phyloP scores from a whole-genome alignment of 805 yeast genomes.

The Peterozyma xylosa region DNA sequence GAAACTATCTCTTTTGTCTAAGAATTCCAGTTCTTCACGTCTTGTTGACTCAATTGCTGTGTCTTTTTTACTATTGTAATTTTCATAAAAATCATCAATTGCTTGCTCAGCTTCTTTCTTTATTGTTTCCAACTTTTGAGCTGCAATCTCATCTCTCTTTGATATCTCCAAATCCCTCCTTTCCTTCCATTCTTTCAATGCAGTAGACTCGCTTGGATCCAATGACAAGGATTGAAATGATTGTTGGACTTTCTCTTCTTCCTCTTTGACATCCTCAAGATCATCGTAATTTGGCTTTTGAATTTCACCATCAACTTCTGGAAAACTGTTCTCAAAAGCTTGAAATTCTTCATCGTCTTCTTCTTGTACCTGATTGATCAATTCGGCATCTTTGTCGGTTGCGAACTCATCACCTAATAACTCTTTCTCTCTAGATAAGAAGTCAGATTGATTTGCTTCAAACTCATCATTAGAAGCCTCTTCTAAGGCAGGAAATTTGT shows the following conservation, averaged over 20 bases:
- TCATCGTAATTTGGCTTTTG: constrained; percentile 19
- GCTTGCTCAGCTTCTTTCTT: constrained; percentile 72
- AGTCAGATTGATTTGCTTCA: constrained; percentile 41
- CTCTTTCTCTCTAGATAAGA: constrained; percentile 62
- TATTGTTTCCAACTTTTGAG: constrained; percentile 55
- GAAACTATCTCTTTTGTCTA: constrained; percentile 65
- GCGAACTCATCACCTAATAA: constrained; percentile 65
- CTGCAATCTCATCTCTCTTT: constrained; percentile 69
- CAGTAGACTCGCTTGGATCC: constrained; percentile 44
- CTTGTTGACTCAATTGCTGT: constrained; percentile 54
- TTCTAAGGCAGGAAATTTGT: constrained; percentile 68
- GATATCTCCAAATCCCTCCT: constrained; percentile 72
- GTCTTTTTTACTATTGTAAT: constrained; percentile 79
- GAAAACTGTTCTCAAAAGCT: constrained; percentile 60
- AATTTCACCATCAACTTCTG: constrained; percentile 38
- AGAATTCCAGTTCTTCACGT: constrained; percentile 62
- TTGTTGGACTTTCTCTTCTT: constrained; percentile 32
- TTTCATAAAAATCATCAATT: constrained; percentile 87
- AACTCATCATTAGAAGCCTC: constrained; percentile 27
- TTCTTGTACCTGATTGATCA: constrained; percentile 31
- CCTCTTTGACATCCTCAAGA: constrained; percentile 36
- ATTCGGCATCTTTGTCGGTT: constrained; percentile 52
- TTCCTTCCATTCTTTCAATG: constrained; percentile 71
- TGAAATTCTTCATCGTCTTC: constrained; percentile 38
- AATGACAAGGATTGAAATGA: constrained; percentile 11